These are phyloP conservation scores for Ambrosiella beaveri DNA, from an alignment of 2,329 filamentous ascomycete species.

Conservation along the genomic window DNA sequence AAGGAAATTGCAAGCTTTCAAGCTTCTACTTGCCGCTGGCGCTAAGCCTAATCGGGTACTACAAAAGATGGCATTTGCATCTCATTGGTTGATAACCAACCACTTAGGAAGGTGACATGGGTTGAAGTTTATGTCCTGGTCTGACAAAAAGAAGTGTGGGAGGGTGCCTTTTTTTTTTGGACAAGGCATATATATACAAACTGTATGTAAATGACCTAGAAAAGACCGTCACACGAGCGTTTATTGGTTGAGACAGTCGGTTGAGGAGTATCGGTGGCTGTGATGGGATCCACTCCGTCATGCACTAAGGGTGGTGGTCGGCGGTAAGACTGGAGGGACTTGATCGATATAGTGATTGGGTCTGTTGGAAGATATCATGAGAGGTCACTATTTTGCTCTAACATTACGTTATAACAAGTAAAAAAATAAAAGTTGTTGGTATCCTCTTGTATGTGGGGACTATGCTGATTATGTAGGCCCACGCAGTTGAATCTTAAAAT, in stretches of 20 bases:
- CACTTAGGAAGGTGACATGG: neutral
- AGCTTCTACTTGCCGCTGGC: conserved; percentile 8
- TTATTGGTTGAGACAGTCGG: neutral
- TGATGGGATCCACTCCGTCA: neutral
- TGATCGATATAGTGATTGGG: neutral
- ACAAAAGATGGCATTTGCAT: neutral
- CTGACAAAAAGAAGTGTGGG: neutral
- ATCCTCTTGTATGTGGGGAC: too few species aligned
- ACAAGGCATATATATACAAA: neutral
- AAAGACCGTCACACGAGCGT: neutral
- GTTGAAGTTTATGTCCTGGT: neutral
- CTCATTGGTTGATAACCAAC: neutral
- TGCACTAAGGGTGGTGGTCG: neutral
- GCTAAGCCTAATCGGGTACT: conserved; percentile 8
- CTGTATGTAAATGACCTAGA: too few species aligned
- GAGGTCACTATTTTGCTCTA: too few species aligned
- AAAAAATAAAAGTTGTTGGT: too few species aligned
- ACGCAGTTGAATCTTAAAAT: too few species aligned
- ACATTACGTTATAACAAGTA: too few species aligned
- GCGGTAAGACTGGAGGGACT: neutral
- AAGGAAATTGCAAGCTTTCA: conserved; percentile 4
- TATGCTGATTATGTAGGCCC: too few species aligned
- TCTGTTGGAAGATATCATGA: too few species aligned
- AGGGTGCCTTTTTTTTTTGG: neutral
- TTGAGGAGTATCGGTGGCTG: neutral